Evolutionary conservation across 2,329 filamentous ascomycete species (phyloP).

Genomic region (Fusarium pseudonygamai): DNA sequence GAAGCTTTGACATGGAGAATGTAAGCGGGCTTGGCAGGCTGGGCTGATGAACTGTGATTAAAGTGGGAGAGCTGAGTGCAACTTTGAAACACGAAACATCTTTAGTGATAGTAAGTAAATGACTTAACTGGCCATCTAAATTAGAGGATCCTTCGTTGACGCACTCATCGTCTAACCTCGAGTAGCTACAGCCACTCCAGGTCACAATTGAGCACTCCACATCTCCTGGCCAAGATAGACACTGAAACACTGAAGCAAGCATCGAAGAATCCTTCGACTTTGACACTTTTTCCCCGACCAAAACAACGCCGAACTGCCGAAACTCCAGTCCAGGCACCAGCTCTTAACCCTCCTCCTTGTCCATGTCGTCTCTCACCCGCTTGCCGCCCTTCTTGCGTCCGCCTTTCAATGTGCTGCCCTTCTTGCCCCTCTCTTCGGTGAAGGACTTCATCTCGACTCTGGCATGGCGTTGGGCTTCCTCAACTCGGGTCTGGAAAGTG

Average conservation of each 20-base stretch:
- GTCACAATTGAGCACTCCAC: not conserved
- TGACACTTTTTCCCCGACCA: conserved; percentile 15
- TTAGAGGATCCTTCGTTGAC: not conserved
- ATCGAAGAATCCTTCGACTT: conserved; percentile 10
- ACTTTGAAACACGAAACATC: conserved; percentile 7
- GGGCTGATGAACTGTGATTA: not conserved
- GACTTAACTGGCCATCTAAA: not conserved
- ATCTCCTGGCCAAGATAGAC: not conserved
- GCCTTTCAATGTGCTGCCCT: conserved; percentile 53
- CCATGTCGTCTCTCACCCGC: conserved; percentile 69
- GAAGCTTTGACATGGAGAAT: not conserved
- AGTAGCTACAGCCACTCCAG: not conserved
- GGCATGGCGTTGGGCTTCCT: conserved; percentile 84
- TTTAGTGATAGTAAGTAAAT: not conserved
- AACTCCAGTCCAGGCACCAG: conserved; percentile 10
- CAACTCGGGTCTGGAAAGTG: conserved; percentile 79
- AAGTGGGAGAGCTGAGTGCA: conserved; percentile 10
- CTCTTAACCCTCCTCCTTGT: conserved; percentile 74
- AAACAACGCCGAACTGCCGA: conserved; percentile 26
- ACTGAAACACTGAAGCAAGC: conserved; percentile 3
- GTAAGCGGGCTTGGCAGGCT: conserved; percentile 6
- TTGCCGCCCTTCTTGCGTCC: conserved; percentile 58
- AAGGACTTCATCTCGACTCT: conserved; percentile 83
- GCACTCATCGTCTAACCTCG: not conserved
- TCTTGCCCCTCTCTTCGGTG: conserved; percentile 73